Evolutionary conservation across 345 rosid species (phyloP).

Genomic region (Pelargonium nanum): DNA sequence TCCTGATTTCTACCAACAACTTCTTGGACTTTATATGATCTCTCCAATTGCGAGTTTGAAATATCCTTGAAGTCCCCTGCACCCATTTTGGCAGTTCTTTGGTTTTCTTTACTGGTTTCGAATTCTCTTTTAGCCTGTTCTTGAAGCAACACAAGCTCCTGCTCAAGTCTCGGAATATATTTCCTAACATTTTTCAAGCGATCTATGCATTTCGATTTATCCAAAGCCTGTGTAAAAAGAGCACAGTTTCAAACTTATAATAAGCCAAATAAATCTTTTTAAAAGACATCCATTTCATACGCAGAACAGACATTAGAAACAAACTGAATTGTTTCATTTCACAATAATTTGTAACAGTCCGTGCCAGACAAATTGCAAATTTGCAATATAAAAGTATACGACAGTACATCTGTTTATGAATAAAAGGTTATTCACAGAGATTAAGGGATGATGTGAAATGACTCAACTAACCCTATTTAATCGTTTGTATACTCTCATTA

Average conservation of each 20-base stretch:
- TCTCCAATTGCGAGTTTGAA: slow-evolving; percentile 16
- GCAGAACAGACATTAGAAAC: background rate
- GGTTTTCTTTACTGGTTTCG: slow-evolving; percentile 21
- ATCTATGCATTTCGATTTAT: slow-evolving; percentile 78
- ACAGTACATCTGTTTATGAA: too few relatives aligned
- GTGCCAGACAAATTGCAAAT: too few relatives aligned
- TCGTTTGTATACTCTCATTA: too few relatives aligned
- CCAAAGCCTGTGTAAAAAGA: slow-evolving; percentile 45
- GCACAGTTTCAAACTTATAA: slow-evolving; percentile 3
- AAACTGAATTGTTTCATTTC: background rate
- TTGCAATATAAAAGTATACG: background rate
- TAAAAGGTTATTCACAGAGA: too few relatives aligned
- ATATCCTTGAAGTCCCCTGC: slow-evolving; percentile 8
- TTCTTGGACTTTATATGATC: slow-evolving; percentile 41
- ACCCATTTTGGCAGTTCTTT: slow-evolving; percentile 5
- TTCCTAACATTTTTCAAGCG: slow-evolving; percentile 70
- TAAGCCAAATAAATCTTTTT: background rate
- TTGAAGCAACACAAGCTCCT: slow-evolving; percentile 63
- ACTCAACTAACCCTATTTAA: too few relatives aligned
- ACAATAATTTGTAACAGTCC: too few relatives aligned
- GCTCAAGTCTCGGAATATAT: slow-evolving; percentile 75
- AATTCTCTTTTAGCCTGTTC: slow-evolving; percentile 33
- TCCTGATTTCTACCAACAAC: slow-evolving; percentile 32
- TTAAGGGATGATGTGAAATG: too few relatives aligned
- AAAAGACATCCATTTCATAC: too few relatives aligned